phyloP scores from a whole-genome alignment of 768 basidiomycete species.

The Polyporus arcularius region DNA sequence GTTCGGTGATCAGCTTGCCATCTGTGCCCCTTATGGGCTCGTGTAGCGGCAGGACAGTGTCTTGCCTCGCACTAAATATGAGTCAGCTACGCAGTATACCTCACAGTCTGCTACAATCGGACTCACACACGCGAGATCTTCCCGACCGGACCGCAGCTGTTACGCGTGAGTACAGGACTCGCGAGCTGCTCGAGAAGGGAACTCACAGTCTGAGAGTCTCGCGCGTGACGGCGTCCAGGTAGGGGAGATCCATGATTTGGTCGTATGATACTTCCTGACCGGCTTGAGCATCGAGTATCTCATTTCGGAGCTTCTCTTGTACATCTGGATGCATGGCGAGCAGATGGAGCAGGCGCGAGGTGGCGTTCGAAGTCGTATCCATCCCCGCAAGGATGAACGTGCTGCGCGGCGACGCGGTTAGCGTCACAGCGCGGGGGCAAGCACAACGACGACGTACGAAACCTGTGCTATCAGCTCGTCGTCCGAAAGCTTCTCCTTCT shows the following conservation, averaged over 20 bases:
- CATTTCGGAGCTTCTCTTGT: slow-evolving; percentile 34
- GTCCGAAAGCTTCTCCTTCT: slow-evolving; percentile 22
- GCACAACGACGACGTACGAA: slow-evolving; percentile 13
- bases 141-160: not conserved
- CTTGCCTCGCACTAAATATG: not conserved
- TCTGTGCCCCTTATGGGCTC: slow-evolving; percentile 32
- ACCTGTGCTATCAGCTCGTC: slow-evolving; percentile 27
- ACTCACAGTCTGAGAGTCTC: slow-evolving; percentile 55
- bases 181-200: not conserved
- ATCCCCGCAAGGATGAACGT: slow-evolving; percentile 9
- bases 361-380: slow-evolving; percentile 14
- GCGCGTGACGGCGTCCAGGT: slow-evolving; percentile 62
- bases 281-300: slow-evolving; percentile 15
- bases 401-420: not conserved
- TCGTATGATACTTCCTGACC: slow-evolving; percentile 34
- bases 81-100: not conserved
- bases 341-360: slow-evolving; percentile 13
- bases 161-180: not conserved
- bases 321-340: slow-evolving; percentile 33
- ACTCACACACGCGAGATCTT: not conserved
- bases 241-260: slow-evolving; percentile 41
- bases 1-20: slow-evolving; percentile 24
- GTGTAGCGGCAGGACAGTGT: slow-evolving; percentile 31
- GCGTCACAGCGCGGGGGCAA: no score
- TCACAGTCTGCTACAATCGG: not conserved